Evolutionary conservation across 2,329 filamentous ascomycete genomes (phyloP).

Genomic region (Alternaria brassicae): DNA sequence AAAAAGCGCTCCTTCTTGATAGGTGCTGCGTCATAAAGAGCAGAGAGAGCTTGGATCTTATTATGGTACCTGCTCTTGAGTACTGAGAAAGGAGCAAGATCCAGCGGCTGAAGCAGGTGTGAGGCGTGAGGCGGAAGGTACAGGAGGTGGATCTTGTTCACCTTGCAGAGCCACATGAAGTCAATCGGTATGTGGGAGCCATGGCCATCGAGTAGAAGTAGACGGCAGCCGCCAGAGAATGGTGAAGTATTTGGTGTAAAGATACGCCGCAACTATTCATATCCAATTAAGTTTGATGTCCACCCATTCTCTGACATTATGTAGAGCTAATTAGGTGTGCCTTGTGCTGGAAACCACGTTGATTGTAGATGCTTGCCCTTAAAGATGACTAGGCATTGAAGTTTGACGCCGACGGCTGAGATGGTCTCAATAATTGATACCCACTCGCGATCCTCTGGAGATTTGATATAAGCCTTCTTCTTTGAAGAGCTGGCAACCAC

Average conservation of each 20-base stretch:
- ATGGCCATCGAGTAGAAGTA: not conserved
- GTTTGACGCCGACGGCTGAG: not conserved
- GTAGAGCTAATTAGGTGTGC: not conserved
- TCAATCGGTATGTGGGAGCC: not conserved
- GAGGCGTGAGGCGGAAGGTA: not conserved
- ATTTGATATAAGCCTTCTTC: conserved; percentile 21
- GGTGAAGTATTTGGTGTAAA: not conserved
- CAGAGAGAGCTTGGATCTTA: conserved; percentile 12
- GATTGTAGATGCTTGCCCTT: not conserved
- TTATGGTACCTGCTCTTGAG: conserved; percentile 1
- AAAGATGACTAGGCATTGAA: not conserved
- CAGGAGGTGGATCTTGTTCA: not conserved
- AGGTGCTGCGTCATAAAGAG: conserved; percentile 15
- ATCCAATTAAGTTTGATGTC: not conserved
- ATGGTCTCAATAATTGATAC: conserved; percentile 22
- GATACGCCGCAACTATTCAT: not conserved
- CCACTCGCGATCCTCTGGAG: conserved; percentile 27
- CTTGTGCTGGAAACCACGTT: not conserved
- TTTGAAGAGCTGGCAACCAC: conserved; percentile 9
- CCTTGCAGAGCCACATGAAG: not conserved
- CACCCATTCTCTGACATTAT: not conserved
- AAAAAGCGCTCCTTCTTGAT: conserved; percentile 28
- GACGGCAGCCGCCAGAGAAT: not conserved
- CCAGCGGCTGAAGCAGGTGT: not conserved
- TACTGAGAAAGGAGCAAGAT: not conserved